Base-by-base conservation (phyloP, 129 eudicot genomes). In the Lonicera japonica region DNA sequence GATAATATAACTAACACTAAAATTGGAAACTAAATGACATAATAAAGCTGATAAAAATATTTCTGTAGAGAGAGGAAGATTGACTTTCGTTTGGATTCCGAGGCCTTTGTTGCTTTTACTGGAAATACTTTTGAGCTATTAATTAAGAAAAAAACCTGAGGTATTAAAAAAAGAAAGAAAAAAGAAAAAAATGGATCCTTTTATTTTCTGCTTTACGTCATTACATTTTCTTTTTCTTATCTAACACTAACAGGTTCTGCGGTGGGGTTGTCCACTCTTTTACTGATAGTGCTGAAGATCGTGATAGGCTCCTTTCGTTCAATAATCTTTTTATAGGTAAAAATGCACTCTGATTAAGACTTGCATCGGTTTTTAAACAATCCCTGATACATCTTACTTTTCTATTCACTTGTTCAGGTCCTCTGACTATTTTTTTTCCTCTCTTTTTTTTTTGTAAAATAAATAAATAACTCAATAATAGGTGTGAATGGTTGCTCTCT, bases 231-330 rank as follows among this genome's bases (percentile, higher is more conserved):
- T 17, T 21, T 6, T 58, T 50, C 55, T 57, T 52, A 58, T 45
- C 43, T 53, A 56, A 71, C 71, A 92, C 43, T 53, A 56, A 71
- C 71, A 92, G 99, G 71, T 88, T 88, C 56, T 66, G 53, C 47
- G 80, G 84, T 64, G 99, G 99, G 63, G 99, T 94, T 77, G 94
- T 85, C 17, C 99, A 94, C 84, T 94, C 96, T 21, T 94, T 94
- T 65, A 94, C 94, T 19, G 99, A 89, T 48, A 80, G 74, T 72
- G 87, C 92, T 68, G 85, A 88, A 70, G 99, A 94, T 43, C 86
- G 96, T 45, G 96, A 94, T 70, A 84, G 76, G 76, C 89, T 94
- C 60, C 87, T 94, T 47, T 75, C 89, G 25, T 94, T 85, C 71
- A 70, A 56, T 60, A 79, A 94, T 73, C 80, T 94, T 43, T 94